Base-by-base conservation (phyloP, 2,329 filamentous ascomycete genomes). In the Fusarium fracticaudum region DNA sequence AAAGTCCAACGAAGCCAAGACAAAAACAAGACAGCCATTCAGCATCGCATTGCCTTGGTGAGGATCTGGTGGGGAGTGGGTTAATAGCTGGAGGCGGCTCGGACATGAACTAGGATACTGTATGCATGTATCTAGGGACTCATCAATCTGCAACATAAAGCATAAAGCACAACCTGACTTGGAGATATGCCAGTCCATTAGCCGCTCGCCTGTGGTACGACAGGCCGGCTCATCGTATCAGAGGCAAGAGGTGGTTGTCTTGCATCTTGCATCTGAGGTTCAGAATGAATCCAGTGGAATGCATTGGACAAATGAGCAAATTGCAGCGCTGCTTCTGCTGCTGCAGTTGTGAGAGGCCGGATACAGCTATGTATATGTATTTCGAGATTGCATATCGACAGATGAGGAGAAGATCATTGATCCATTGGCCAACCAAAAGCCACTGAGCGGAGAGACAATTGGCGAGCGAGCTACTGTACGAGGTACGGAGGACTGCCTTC, bases 401-500 rank as follows among this genome's bases (percentile, higher is more conserved):
- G 66, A 70, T 68, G 76, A 73, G 76, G 74, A 77, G 67, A 78
- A 73, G 62, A 65, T 66, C 41, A 41, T 58, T 59, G 50, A 35
- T 51, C 69, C 58, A 79, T 79, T 80, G 73, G 69, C 78, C 76
- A 80, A 79, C 77, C 77, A 80, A 72, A 60, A 58, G 67, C 55
- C 57, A 60, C 58, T 26, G 54, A 64, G 37, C 29, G 47, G 29
- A 57, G 38, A 43, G 60, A 59, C 65, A 57, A 73, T 64, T 73
- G 65, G 61, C 31, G 59, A 76, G 73, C 70, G 70, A 76, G 76
- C 76, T 75, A 73, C 48, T 47, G 65, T 53, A 68, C 57, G 33
- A 33, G 24, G 24, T 59, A 58, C 29, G n/a, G 31, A 60, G 40
- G 40, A 51, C 57, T 31, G 33, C 17, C 43, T 63, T 69, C 67